These are phyloP conservation scores for Sherardia arvensis DNA, from an alignment of 257 asterid genomes.

Conservation along the genomic window DNA sequence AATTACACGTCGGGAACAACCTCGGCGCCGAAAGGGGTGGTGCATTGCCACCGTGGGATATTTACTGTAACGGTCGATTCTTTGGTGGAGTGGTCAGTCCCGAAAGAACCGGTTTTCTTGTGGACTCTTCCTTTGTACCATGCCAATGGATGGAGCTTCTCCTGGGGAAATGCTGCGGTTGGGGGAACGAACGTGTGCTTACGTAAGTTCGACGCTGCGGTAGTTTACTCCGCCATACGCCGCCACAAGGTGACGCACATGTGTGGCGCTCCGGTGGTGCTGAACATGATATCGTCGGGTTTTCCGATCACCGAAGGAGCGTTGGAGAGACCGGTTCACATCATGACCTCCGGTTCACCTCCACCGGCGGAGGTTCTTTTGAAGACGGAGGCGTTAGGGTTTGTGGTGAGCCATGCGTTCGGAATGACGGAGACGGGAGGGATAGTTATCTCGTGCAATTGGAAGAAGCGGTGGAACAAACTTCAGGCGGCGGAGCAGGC, in stretches of 20 bases:
- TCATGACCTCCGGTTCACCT: slow-evolving; percentile 71
- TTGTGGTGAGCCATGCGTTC: slow-evolving; percentile 56
- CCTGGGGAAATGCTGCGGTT: slow-evolving; percentile 78
- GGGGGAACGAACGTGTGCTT: slow-evolving; percentile 62
- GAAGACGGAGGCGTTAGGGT: slow-evolving; percentile 56
- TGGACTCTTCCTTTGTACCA: slow-evolving; percentile 97
- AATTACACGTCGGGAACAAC: slow-evolving; percentile 90
- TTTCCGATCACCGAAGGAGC: slow-evolving; percentile 19
- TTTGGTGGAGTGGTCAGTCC: slow-evolving; percentile 52
- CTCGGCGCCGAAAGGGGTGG: slow-evolving; percentile 73
- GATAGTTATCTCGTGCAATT: slow-evolving; percentile 39
- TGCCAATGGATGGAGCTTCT: slow-evolving; percentile 75
- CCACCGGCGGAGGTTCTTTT: slow-evolving; percentile 55
- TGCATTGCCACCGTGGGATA: slow-evolving; percentile 59
- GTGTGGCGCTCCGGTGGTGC: slow-evolving; percentile 85
- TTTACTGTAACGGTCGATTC: slow-evolving; percentile 48
- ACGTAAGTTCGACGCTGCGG: slow-evolving; percentile 44
- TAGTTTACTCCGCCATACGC: slow-evolving; percentile 31
- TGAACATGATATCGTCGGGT: slow-evolving; percentile 40
- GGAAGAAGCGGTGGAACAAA: slow-evolving; percentile 53
- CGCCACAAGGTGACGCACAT: slow-evolving; percentile 56
- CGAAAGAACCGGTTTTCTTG: slow-evolving; percentile 52
- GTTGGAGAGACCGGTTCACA: slow-evolving; percentile 27
- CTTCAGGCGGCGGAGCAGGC: slow-evolving; percentile 55
- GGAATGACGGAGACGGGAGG: slow-evolving; percentile 83